Evolutionary conservation across 768 basidiomycete species (phyloP), one percentile per base, ranked within the genome.

Genomic region (Sarcodon sp.): DNA sequence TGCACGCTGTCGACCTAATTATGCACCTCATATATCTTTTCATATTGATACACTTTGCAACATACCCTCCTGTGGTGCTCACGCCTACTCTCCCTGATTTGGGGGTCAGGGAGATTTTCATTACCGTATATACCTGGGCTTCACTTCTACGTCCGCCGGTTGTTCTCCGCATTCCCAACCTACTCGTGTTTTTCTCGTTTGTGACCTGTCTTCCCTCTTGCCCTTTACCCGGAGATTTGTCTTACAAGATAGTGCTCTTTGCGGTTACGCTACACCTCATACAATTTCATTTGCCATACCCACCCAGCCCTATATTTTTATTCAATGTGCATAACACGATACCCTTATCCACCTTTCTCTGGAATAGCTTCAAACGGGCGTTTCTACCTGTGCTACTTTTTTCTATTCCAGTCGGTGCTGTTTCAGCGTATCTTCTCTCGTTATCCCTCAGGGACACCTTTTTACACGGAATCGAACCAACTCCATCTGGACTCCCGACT

Each of bases 331-430:
- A 65, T 1, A 52, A 52, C 13, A 57, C 59, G n/a, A 54, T 79
- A 7, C 76, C 78, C 3, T 61, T 77, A 8, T 66, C 70, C 1
- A 58, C 64, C 10, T 62, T 78, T 33, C 52, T 79, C 4, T 57
- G 53, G 39, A 60, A 63, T 46, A 66, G 67, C 12, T 50, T 75
- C n/a, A 57, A 57, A 2, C 59, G 59, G 33, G 59, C 69, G 13
- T 54, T 72, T 39, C 49, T 62, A 13, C 74, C 76, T 0, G 56
- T 69, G 4, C 37, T 69, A 3, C 39, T 68, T 6, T 75, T 75
- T 54, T 77, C 77, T 58, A 53, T 75, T 16, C 78, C 77, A 0
- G 62, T 68, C 2, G 53, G 73, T n/a, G 43, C 77, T 13, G 44
- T 75, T 3, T 59, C 70, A 7, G 55, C 64, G 13, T 66, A 65